Evolutionary conservation across 139 green algal species (phyloP), one percentile per base, ranked within the genome.

Genomic region (Tetraselmis striata): DNA sequence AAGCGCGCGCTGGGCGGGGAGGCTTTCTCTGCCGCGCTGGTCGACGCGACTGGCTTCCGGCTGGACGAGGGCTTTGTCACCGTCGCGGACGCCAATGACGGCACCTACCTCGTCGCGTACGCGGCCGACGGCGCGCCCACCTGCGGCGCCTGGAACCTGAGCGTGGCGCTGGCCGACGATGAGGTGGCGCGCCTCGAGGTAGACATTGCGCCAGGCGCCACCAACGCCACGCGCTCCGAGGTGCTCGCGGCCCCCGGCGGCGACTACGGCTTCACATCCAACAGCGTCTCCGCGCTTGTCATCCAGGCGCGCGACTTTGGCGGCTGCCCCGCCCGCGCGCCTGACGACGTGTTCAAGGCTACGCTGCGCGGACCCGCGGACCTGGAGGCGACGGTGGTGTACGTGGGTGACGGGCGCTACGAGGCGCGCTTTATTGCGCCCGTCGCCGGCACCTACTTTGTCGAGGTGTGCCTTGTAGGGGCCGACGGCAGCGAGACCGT

Each of bases 61-160:
- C 26, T 29, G 18, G 26, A 28, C 25, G 31, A 77, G 11, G 31
- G 29, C 28, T 77, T 82, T 30, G 45, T 30, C 18, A 77, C 18
- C 23, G n/a, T 30, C 79, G 31, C 74, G 5, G 74, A 77, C 74
- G n/a, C 74, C 22, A 77, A 77, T 18, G 74, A 77, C 74, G 74
- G 74, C 22, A 77, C 25, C 74, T 77, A 77, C 74, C 23, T 31
- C 74, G 74, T 77, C 23, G 25, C 2, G 23, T 77, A 77, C 25
- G n/a, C n/a, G n/a, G n/a, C n/a, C n/a, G 74, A 77, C 74, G 23
- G 25, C 74, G 5, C 18, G 11, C 45, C 45, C 45, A 67, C 74
- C 74, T 77, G 74, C 74, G 74, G 74, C 74, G 23, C 25, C 5
- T 77, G n/a, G 25, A 29, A 77, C 26, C 11, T 29, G 26, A 77